phyloP scores from a whole-genome alignment of 768 basidiomycete genomes.

The Leccinum arenicola region DNA sequence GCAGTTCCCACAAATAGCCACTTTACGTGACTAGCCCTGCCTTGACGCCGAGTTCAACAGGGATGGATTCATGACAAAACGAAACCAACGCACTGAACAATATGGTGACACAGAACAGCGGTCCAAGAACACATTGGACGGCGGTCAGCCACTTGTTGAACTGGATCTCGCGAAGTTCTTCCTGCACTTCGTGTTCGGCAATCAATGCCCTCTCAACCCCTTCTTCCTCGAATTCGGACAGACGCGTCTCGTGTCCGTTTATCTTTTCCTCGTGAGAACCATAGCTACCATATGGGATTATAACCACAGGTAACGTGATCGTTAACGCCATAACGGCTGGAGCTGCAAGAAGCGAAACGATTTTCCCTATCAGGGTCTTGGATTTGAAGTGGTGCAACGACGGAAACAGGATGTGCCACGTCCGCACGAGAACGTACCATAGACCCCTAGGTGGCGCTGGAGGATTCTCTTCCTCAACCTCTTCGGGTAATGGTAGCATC shows the following conservation, averaged over 20 bases:
- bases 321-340: slow-evolving; percentile 87
- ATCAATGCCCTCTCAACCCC: slow-evolving; percentile 65
- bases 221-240: slow-evolving; percentile 76
- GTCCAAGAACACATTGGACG: slow-evolving; percentile 78
- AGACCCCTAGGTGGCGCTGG: slow-evolving; percentile 40
- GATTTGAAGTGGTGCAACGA: slow-evolving; percentile 70
- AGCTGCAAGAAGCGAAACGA: slow-evolving; percentile 76
- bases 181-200: slow-evolving; percentile 71
- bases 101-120: slow-evolving; percentile 70
- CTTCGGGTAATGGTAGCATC: slow-evolving; percentile 37
- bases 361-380: slow-evolving; percentile 68
- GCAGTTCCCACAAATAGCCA: slow-evolving; percentile 56
- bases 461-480: slow-evolving; percentile 43
- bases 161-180: slow-evolving; percentile 60
- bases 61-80: not conserved
- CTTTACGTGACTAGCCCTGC: slow-evolving; percentile 39
- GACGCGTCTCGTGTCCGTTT: slow-evolving; percentile 38
- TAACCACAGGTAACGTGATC: slow-evolving; percentile 87
- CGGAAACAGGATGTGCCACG: slow-evolving; percentile 75
- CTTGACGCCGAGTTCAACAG: slow-evolving; percentile 3
- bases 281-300: slow-evolving; percentile 47
- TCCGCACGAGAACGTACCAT: slow-evolving; percentile 35
- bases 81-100: slow-evolving; percentile 63
- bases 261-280: slow-evolving; percentile 24
- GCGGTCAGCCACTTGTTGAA: slow-evolving; percentile 86